A percentile compares a stretch with the other conserved stretches of the same genome.
Conservation (phyloP, 768 basidiomycete species). For the Lentinula aciculospora region DNA sequence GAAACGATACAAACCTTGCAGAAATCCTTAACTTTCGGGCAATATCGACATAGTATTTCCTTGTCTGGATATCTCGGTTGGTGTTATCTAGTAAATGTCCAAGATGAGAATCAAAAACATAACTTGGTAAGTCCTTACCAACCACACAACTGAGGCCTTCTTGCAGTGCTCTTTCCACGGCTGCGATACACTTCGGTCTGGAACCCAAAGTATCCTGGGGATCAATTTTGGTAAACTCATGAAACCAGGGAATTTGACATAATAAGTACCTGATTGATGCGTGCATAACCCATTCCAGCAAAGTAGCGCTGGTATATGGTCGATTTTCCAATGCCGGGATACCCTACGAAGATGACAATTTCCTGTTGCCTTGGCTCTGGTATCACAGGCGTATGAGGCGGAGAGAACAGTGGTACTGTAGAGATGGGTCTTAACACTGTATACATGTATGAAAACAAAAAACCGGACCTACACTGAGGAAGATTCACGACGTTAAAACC, state of each 20-base stretch:
- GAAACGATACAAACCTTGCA: conserved; percentile 40
- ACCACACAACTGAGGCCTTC: conserved; percentile 68
- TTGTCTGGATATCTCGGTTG: conserved; percentile 62
- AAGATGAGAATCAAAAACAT: conserved; percentile 3
- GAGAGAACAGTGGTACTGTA: conserved; percentile 47
- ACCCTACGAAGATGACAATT: conserved; percentile 46
- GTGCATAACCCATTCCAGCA: conserved; percentile 58
- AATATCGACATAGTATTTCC: conserved; percentile 66
- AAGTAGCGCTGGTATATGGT: conserved; percentile 75
- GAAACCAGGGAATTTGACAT: background rate
- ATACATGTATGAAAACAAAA: background rate
- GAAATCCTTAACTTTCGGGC: conserved; percentile 50
- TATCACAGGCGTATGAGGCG: conserved; percentile 44
- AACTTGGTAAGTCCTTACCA: conserved; percentile 39
- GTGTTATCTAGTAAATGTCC: conserved; percentile 67
- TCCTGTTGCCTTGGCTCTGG: conserved; percentile 34
- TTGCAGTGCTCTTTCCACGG: conserved; percentile 47
- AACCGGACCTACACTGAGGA: background rate
- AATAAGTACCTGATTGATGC: conserved; percentile 62
- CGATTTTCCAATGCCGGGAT: conserved; percentile 70
- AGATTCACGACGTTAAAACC: conserved; percentile 42
- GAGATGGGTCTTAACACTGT: background rate
- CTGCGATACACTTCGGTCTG: conserved; percentile 70
- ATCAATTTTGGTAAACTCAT: background rate
- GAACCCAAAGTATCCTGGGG: conserved; percentile 58